Percentiles rank a stretch among this genome's conserved stretches.
These are phyloP conservation scores for Calonectria fujianensis DNA, from an alignment of 2,329 filamentous ascomycete genomes.

Conservation along the genomic window DNA sequence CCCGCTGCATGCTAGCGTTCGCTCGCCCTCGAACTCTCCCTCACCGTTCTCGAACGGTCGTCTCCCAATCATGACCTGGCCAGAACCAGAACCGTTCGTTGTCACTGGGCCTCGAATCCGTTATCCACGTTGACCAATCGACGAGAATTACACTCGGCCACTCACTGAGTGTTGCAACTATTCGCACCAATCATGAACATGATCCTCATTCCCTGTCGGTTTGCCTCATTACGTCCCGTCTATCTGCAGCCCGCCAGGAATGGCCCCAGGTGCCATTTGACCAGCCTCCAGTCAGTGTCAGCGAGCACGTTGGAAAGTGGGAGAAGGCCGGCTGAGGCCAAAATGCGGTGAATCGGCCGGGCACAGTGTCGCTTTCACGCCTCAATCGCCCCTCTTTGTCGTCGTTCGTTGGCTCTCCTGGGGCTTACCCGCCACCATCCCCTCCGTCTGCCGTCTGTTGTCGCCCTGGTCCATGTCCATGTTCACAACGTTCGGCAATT, in stretches of 20 bases:
- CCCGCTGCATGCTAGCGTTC: constrained; percentile 20
- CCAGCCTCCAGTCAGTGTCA: constrained; percentile 46
- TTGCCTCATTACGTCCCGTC: constrained; percentile 47
- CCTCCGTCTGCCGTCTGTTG: constrained; percentile 26
- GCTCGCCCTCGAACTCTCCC: constrained; percentile 24
- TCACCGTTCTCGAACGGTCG: constrained; percentile 24
- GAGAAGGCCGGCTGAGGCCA: constrained; percentile 51
- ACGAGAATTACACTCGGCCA: constrained; percentile 4
- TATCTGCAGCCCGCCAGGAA: constrained; percentile 53
- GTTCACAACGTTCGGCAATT: constrained; percentile 45
- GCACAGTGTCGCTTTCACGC: constrained; percentile 43
- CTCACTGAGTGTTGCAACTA: constrained; percentile 9
- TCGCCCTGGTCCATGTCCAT: constrained; percentile 37
- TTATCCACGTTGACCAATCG: constrained; percentile 32
- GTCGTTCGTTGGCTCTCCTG: constrained; percentile 41
- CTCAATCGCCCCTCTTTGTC: constrained; percentile 37
- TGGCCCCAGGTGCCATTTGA: constrained; percentile 48
- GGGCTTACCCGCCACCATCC: constrained; percentile 42
- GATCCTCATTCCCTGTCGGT: constrained; percentile 43
- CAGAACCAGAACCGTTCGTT: constrained; percentile 9
- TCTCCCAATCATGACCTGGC: constrained; percentile 6
- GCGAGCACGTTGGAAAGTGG: constrained; percentile 43
- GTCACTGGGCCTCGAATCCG: constrained; percentile 34
- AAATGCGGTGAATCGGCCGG: constrained; percentile 56
- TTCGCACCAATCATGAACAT: constrained; percentile 43